phyloP scores from a whole-genome alignment of 1,284 basidiomycete genomes.

The Cryptococcus sp. region DNA sequence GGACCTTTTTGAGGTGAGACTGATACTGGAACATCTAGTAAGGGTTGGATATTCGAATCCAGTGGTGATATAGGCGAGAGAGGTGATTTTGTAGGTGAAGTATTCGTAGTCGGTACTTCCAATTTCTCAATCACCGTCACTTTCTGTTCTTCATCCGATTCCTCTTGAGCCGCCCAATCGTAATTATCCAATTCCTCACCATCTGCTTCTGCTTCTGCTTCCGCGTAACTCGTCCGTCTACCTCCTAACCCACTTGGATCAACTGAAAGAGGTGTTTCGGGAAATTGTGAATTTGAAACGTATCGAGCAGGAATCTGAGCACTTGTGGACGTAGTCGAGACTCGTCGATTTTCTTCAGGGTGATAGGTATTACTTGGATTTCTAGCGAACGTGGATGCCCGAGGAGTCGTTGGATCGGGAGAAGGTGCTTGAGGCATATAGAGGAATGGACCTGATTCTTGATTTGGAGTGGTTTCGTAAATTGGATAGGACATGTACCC shows the following conservation, averaged over 20 bases:
- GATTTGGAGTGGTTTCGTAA: constrained; percentile 1
- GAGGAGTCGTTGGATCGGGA: constrained; percentile 2
- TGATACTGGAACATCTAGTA: too few relatives aligned
- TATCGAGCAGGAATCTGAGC: too few relatives aligned
- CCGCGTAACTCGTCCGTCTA: background rate
- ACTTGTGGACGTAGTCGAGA: too few relatives aligned
- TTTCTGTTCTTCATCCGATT: background rate
- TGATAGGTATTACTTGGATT: background rate
- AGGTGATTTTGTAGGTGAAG: too few relatives aligned
- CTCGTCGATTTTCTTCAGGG: too few relatives aligned
- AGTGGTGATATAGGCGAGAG: too few relatives aligned
- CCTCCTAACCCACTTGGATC: background rate
- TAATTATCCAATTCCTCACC: constrained; percentile 7
- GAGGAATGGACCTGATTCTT: constrained; percentile 6
- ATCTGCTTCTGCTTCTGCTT: background rate
- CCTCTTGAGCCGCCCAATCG: constrained; percentile 3
- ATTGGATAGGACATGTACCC: background rate
- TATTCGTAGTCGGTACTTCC: too few relatives aligned
- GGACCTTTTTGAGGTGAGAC: background rate
- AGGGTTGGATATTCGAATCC: background rate
- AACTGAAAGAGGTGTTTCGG: constrained; percentile 4
- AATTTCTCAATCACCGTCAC: background rate
- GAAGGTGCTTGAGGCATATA: constrained; percentile 10
- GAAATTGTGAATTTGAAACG: constrained; percentile 9
- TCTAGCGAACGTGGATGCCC: background rate